Evolutionary conservation across 331 rosid species (phyloP), one percentile per base, ranked within the genome.

Genomic region (Pyrus hybrid): DNA sequence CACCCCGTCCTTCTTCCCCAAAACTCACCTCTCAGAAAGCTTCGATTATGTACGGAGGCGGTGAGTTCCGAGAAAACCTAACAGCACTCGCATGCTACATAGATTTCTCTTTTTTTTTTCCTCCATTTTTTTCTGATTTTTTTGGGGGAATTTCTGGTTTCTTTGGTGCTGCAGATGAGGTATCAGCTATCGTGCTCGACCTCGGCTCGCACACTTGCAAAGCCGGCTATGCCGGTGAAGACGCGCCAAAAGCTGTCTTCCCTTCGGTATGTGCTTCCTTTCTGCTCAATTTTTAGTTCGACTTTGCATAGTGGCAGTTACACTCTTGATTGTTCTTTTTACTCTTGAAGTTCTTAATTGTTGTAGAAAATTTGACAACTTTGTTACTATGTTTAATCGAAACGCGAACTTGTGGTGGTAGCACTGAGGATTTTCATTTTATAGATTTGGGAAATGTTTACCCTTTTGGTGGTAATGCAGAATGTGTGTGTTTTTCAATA

Each of bases 221-320:
- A 82, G 99, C 98, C 29, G 99, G 98, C 81, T 90, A 90, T 60
- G 99, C 99, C 2, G 99, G 99, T 33, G 99, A 95, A 82, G 99
- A 95, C 86, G 97, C 94, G 28, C 99, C 99, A 35, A 92, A 95
- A 85, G 99, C 99, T 30, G 98, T 95, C 68, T 95, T 95, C 80
- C 98, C 97, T 12, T 90, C 99, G 8, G 99, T 95, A 81, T 74
- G 96, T 68, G 33, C 63, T 37, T 80, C 7, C 43, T 23, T 57
- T 21, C 45, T 57, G 18, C 17, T 56, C 29, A 22, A 66, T 76
- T 5, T 64, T 64, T 5, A 10, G 45, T 43, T 76, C 13, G 13
- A 14, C 3, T 60, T 11, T 37, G 25, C 43, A 3, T 61, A 35
- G 58, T 54, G 8, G 6, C n/a, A 63, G n/a, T 76, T 10, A 23